Base-by-base conservation (phyloP, 129 eudicot genomes). In the Helianthus tuberosus region DNA sequence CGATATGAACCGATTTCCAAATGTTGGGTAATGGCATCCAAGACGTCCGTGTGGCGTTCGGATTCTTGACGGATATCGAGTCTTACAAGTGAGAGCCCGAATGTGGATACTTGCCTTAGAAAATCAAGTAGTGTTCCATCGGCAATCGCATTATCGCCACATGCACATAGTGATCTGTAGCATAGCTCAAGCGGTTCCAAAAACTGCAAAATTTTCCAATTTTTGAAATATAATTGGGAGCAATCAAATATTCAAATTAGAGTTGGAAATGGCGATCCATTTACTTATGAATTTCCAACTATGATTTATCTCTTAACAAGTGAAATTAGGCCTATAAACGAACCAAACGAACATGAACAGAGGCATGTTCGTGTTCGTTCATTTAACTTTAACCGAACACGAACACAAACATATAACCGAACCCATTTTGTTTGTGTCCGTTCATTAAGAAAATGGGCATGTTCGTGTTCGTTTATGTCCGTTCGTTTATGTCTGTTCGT, bases 21-120 rank as follows among this genome's bases (percentile, higher is more conserved):
- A 83, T 94, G 99, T 46, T 75, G 70, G 57, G 99, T 94, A 13
- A 94, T 84, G 58, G 99, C 97, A 66, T 94, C 93, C 8, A 94
- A 90, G 69, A 94, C 97, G 71, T 91, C 99, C 15, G 99, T 84
- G 83, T 94, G 97, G 12, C 99, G 75, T 17, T 94, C 99, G 0
- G 99, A 94, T 64, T 94, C 99, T 85, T 94, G 99, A 62, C 97
- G 86, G 53, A 94, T 94, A 79, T 94, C 99, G 1, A 94, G 97
- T 71, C 91, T 77, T 29, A 94, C 97, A 14, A 94, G 86, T 49
- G 99, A 94, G 36, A 94, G 86, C 17, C 99, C 99, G 57, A 94
- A 94, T 68, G 99, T 91, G 64, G 97, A 94, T 29, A 91, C 96
- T 85, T 85, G 99, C 57, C 99, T 73, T 74, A 94, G 71, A 70